Conservation (phyloP, 1,139 yeast genomes). For the Pneumocystis murina region DNA sequence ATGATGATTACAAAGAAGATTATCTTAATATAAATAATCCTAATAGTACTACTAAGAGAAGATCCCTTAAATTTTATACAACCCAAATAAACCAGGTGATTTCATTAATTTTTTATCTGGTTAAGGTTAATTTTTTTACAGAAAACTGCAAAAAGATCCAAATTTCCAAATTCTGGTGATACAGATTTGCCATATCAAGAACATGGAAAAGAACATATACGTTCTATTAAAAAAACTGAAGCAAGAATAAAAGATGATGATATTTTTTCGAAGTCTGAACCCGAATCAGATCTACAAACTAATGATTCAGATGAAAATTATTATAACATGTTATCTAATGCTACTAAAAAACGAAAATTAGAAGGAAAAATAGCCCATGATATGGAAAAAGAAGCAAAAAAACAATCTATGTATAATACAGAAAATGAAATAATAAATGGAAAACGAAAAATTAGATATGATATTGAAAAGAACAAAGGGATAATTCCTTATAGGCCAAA, state of each 20-base stretch:
- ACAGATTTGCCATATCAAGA: conserved; percentile 86
- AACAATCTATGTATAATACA: conserved; percentile 60
- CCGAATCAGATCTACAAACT: not conserved
- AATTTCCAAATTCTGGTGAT: conserved; percentile 50
- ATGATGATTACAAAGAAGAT: conserved; percentile 19
- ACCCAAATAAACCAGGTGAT: conserved; percentile 69
- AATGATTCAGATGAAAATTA: conserved; percentile 35
- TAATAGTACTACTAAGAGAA: conserved; percentile 70
- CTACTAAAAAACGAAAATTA: conserved; percentile 35
- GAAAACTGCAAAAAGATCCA: not conserved
- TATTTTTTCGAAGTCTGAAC: not conserved
- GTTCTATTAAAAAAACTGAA: conserved; percentile 76
- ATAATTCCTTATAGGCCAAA: conserved; percentile 83
- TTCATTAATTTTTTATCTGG: not conserved
- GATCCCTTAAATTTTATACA: conserved; percentile 84
- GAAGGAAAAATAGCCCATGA: conserved; percentile 52
- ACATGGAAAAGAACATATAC: conserved; percentile 71
- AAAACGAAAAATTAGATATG: conserved; percentile 88
- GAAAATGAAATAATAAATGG: conserved; percentile 49
- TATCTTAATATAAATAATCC: conserved; percentile 52
- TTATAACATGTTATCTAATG: conserved; percentile 28
- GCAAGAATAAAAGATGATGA: conserved; percentile 36
- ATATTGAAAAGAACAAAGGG: conserved; percentile 88
- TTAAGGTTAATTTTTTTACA: not conserved
- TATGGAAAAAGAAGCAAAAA: conserved; percentile 69